phyloP scores from a whole-genome alignment of 768 basidiomycete genomes.

The Lactifluus piperatus region DNA sequence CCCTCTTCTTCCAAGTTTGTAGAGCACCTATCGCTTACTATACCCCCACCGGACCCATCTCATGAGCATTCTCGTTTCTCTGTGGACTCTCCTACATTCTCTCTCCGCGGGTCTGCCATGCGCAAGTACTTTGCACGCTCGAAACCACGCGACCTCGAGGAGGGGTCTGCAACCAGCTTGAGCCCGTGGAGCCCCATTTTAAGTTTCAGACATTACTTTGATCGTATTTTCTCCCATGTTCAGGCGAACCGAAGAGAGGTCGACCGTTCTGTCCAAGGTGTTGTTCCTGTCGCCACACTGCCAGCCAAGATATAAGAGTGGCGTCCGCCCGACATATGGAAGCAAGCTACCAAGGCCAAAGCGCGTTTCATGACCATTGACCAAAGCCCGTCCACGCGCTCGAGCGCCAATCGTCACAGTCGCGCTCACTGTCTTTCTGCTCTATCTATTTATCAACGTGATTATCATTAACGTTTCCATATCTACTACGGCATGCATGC shows the following conservation, averaged over 20 bases:
- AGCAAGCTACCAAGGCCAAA: conserved; percentile 22
- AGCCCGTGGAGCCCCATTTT: conserved; percentile 15
- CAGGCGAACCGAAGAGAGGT: conserved; percentile 25
- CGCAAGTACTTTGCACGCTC: conserved; percentile 22
- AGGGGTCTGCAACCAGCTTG: conserved; percentile 12
- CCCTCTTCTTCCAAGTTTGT: conserved; percentile 2
- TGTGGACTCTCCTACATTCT: conserved; percentile 31
- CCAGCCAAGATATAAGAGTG: conserved; percentile 25
- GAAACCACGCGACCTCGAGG: conserved; percentile 19
- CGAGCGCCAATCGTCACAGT: conserved; percentile 27
- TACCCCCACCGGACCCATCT: conserved; percentile 21
- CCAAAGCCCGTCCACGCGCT: conserved; percentile 25
- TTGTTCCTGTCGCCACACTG: conserved; percentile 23
- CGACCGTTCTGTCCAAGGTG: conserved; percentile 18
- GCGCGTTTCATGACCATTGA: conserved; percentile 22
- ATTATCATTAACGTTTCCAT: conserved; percentile 33
- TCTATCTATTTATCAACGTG: conserved; percentile 37
- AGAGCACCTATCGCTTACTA: conserved; percentile 13
- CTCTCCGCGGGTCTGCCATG: conserved; percentile 22
- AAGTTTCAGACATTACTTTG: conserved; percentile 30
- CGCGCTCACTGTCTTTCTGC: conserved; percentile 33
- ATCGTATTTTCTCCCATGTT: conserved; percentile 31
- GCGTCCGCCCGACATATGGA: conserved; percentile 35
- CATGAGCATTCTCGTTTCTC: conserved; percentile 36
- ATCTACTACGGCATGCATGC: conserved; percentile 19